Evolutionary conservation across 2,329 filamentous ascomycete species (phyloP), one percentile per base, ranked within the genome.

Genomic region (Colletotrichum filicis): DNA sequence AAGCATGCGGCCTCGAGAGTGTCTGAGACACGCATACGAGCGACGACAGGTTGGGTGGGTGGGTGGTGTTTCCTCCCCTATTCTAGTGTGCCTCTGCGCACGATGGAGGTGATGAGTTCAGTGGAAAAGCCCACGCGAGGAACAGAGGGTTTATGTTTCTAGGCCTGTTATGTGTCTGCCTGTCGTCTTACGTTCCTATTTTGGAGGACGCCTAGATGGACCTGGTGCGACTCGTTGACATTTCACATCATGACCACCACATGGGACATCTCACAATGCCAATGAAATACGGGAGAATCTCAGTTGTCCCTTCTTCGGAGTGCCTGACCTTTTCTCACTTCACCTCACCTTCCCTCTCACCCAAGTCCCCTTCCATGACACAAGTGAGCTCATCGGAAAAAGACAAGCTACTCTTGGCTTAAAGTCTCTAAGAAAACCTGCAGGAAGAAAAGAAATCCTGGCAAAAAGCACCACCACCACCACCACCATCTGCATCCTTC

Each of bases 1-100:
- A 74, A 67, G 59, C 72, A 64, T 67, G 68, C 68, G 60, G 53
- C 59, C 53, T 52, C 32, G 24, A n/a, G 46, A 67, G 26, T 74
- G 70, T 74, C 73, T 73, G 12, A 73, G 72, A 73, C 73, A 68
- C 32, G 16, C 67, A 35, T 42, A n/a, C 22, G 14, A 55, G 32
- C 30, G 37, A 64, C 22, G 30, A 37, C 7, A 42, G 14, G 37
- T 42, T 42, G 22, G 49, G 42, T n/a, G 42, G 42, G 42, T 49
- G 42, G 42, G 42, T 49, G 42, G 16, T 49, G 6, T 49, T n/a
- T n/a, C 19, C 16, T 49, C 37, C 11, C 12, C 22, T 32, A 11
- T 35, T 35, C 32, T 35, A 11, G 32, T 12, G 32, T 35, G 32
- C 32, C 3, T 35, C 32, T 7, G 24, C 35, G 2, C 24, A 14